Percentiles rank a stretch among this genome's conserved stretches.
Conservation (phyloP, 1,284 basidiomycete species). For the Acaromyces ingoldii region DNA sequence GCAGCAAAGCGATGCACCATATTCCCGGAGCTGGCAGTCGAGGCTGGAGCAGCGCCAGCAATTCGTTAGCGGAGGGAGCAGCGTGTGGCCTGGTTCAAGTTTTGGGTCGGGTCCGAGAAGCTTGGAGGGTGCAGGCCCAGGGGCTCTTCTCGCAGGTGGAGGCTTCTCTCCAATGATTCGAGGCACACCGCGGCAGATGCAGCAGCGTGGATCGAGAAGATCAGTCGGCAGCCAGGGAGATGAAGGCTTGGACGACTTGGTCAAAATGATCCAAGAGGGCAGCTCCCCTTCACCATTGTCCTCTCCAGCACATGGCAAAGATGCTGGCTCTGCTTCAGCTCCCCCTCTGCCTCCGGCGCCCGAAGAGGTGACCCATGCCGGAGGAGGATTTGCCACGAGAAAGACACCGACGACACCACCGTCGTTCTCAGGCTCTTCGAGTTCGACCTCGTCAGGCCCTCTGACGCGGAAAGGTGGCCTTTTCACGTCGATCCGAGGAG, state of each 20-base stretch:
- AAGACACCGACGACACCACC: too few relatives aligned
- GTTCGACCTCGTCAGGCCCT: too few relatives aligned
- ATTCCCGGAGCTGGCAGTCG: constrained; percentile 31
- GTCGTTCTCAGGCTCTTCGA: too few relatives aligned
- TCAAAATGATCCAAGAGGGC: constrained; percentile 21
- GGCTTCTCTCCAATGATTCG: background rate
- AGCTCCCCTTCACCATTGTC: background rate
- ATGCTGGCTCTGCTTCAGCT: background rate
- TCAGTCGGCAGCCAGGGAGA: constrained; percentile 21
- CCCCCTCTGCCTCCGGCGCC: constrained; percentile 13
- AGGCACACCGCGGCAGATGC: too few relatives aligned
- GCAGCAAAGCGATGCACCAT: constrained; percentile 13
- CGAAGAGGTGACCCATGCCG: too few relatives aligned
- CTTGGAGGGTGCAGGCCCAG: background rate
- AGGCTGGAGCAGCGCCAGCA: constrained; percentile 34
- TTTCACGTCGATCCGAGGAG: constrained; percentile 11
- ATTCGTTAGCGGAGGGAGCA: background rate
- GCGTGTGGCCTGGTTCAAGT: background rate
- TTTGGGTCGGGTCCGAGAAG: background rate
- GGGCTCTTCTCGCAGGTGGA: background rate
- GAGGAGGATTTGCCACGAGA: too few relatives aligned
- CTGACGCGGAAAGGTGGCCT: too few relatives aligned
- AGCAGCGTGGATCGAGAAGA: constrained; percentile 4
- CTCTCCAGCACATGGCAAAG: constrained; percentile 2
- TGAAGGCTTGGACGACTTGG: constrained; percentile 36